Evolutionary conservation across 2,329 filamentous ascomycete genomes (phyloP).

Genomic region (Venturia nashicola): DNA sequence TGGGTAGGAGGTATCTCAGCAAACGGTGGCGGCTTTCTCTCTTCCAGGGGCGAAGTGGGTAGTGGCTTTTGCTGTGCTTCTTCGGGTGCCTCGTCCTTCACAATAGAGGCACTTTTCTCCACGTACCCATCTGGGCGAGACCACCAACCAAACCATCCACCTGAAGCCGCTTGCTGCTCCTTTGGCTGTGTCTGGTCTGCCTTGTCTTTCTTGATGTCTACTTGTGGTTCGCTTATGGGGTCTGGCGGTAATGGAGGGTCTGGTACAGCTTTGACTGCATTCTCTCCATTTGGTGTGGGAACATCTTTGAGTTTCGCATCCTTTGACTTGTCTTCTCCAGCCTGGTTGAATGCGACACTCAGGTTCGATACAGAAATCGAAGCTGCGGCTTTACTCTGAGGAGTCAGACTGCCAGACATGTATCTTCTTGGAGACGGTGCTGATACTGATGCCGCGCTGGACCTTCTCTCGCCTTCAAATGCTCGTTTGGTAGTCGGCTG

Average conservation of each 20-base stretch:
- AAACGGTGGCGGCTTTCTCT: slow-evolving; percentile 1
- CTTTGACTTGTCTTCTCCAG: slow-evolving; percentile 11
- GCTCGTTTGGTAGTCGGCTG: slow-evolving; percentile 30
- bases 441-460: neutral
- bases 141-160: slow-evolving; percentile 37
- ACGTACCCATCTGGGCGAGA: slow-evolving; percentile 35
- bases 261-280: slow-evolving; percentile 13
- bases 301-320: slow-evolving; percentile 6
- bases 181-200: slow-evolving; percentile 1
- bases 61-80: slow-evolving; percentile 7
- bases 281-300: neutral
- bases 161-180: slow-evolving; percentile 12
- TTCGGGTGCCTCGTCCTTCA: slow-evolving; percentile 6
- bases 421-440: slow-evolving; percentile 8
- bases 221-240: slow-evolving; percentile 16
- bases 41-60: neutral
- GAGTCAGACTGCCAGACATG: slow-evolving; percentile 29
- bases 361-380: slow-evolving; percentile 33
- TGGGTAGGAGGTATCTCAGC: neutral
- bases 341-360: slow-evolving; percentile 27
- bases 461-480: slow-evolving; percentile 15
- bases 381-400: slow-evolving; percentile 32
- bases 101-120: slow-evolving; percentile 11
- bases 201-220: slow-evolving; percentile 8
- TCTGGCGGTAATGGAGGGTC: slow-evolving; percentile 33